Percentiles rank a stretch among this genome's conserved stretches.
phyloP scores from a whole-genome alignment of 2,329 filamentous ascomycete species.

The Beauveria australis region DNA sequence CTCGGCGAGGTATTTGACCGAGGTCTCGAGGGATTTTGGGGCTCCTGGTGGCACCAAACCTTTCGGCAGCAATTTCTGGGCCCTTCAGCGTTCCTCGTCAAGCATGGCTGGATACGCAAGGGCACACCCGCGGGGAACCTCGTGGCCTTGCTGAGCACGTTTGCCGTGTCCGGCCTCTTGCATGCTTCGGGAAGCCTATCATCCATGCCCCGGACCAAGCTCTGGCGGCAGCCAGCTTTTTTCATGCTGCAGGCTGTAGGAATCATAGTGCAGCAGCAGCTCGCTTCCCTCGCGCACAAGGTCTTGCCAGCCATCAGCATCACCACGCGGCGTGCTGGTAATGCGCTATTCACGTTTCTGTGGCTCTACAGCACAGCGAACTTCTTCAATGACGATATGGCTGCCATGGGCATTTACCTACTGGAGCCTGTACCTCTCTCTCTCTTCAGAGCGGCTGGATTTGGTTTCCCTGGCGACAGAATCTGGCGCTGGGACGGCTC shows the following conservation, averaged over 20 bases:
- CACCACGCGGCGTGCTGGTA: constrained; percentile 41
- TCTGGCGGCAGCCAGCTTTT: constrained; percentile 55
- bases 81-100: constrained; percentile 42
- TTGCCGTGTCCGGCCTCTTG: constrained; percentile 57
- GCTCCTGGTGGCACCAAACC: constrained; percentile 82
- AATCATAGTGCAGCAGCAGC: constrained; percentile 47
- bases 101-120: constrained; percentile 29
- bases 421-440: constrained; percentile 78
- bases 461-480: constrained; percentile 50
- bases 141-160: constrained; percentile 33
- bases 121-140: constrained; percentile 19
- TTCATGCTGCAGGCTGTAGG: constrained; percentile 65
- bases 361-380: constrained; percentile 64
- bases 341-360: constrained; percentile 50
- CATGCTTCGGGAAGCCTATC: constrained; percentile 66
- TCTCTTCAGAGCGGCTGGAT: constrained; percentile 54
- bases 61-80: constrained; percentile 67
- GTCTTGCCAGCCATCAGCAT: constrained; percentile 33
- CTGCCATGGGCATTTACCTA: constrained; percentile 66
- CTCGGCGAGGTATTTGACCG: constrained; percentile 50
- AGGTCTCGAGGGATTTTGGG: constrained; percentile 77
- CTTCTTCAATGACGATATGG: constrained; percentile 68
- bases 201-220: constrained; percentile 42
- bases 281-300: constrained; percentile 26
- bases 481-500: constrained; percentile 60